Evolutionary conservation across 768 basidiomycete species (phyloP), one percentile per base, ranked within the genome.

Genomic region (Tephrocybe sp.): DNA sequence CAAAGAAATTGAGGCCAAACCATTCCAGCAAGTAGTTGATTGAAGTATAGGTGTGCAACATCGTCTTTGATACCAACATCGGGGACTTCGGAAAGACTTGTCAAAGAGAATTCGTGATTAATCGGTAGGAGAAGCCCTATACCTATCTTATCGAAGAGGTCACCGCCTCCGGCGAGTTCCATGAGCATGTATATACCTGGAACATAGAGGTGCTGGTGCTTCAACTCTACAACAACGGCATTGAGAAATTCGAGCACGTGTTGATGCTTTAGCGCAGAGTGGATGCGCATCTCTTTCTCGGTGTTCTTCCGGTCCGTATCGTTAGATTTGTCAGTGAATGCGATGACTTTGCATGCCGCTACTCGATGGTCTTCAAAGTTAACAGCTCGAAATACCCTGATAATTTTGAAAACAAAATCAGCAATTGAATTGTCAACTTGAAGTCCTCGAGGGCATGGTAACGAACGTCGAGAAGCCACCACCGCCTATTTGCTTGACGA

Each of bases 101-200:
- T 38, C 18, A 38, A 19, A 6, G 37, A 18, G 8, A 5, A 3
- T 19, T 21, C 7, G 8, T 21, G 37, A 38, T 19, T 9, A 19
- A 19, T 36, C 34, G 29, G 7, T 30, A 16, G 37, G 37, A 6
- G 25, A 16, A 9, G 18, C 40, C 41, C 56, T 87, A 36, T 61
- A 95, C 95, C 90, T 44, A 99, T 99, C 74, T 97, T 99, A 68
- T 99, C 97, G 65, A 99, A 99, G 25, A 99, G 69, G 66, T 98
- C 97, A 0, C 97, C 97, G 18, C 94, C 94, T 1, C 83, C 83
- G 0, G 95, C 97, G 27, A 95, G 72, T 64, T 98, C 97, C 60
- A 99, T 69, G 16, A 97, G 70, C 78, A 99, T 91, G 63, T 97
- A 99, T 18, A 93, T 77, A 0, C 89, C 95, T 0, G 92, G 88